Percentiles rank a stretch among this genome's conserved stretches.
These are phyloP conservation scores for Clarkia xantiana DNA, from an alignment of 345 rosid species.

Conservation along the genomic window DNA sequence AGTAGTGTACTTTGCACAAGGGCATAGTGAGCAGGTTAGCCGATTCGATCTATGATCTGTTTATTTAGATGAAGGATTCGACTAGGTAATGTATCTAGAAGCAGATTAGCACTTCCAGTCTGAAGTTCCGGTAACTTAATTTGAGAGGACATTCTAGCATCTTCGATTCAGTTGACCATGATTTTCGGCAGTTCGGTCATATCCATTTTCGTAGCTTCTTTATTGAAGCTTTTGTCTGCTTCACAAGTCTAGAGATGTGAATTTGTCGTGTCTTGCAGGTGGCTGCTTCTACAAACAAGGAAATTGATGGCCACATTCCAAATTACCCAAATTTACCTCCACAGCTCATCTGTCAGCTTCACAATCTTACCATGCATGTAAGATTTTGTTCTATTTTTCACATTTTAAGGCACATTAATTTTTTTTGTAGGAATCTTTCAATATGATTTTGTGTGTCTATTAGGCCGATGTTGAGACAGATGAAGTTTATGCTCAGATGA, in stretches of 20 bases:
- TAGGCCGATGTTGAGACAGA: slow-evolving; percentile 74
- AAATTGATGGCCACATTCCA: slow-evolving; percentile 42
- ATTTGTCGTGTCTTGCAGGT: slow-evolving; percentile 18
- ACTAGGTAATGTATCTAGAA: background rate
- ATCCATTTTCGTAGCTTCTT: background rate
- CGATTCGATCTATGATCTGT: background rate
- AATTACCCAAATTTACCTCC: slow-evolving; percentile 53
- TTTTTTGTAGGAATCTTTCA: background rate
- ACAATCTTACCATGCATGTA: slow-evolving; percentile 63
- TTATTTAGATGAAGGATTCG: background rate
- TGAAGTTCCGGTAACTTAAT: too few relatives aligned
- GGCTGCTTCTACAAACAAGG: slow-evolving; percentile 48
- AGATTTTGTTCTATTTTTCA: slow-evolving; percentile 4
- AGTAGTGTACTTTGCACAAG: slow-evolving; percentile 86
- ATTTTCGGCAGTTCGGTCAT: too few relatives aligned
- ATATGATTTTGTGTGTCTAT: slow-evolving; percentile 7
- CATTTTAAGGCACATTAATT: background rate
- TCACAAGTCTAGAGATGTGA: too few relatives aligned
- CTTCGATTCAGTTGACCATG: too few relatives aligned
- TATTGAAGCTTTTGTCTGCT: too few relatives aligned
- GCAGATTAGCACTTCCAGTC: background rate
- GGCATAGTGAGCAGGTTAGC: slow-evolving; percentile 84
- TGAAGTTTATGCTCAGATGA: slow-evolving; percentile 77
- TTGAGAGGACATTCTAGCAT: too few relatives aligned
- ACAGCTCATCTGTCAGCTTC: slow-evolving; percentile 58